A percentile compares a stretch with the other conserved stretches of the same genome.
Conservation (phyloP, 495 filamentous ascomycete species). For the Daldinia loculata region DNA sequence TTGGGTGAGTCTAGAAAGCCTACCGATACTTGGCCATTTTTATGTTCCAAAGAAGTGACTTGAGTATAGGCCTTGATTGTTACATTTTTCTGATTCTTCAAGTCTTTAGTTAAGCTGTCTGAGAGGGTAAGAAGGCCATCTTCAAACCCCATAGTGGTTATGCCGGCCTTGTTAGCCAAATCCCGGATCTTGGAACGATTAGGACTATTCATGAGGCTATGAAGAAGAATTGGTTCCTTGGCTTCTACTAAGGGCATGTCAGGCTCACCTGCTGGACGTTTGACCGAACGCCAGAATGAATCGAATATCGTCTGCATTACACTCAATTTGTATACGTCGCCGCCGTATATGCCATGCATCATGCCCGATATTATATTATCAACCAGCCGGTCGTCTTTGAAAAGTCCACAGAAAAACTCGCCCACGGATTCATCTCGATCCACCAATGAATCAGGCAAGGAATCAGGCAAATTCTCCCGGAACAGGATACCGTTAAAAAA, state of each 20-base stretch:
- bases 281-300: not conserved
- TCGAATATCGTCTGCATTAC: slow-evolving; percentile 59
- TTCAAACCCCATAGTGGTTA: slow-evolving; percentile 55
- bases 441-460: not conserved
- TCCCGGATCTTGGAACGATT: slow-evolving; percentile 28
- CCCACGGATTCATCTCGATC: slow-evolving; percentile 75
- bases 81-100: slow-evolving; percentile 60
- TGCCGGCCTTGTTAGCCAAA: slow-evolving; percentile 28
- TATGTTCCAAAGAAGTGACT: slow-evolving; percentile 50
- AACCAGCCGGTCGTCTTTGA: slow-evolving; percentile 63
- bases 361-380: slow-evolving; percentile 81
- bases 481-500: slow-evolving; percentile 22
- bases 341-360: slow-evolving; percentile 94
- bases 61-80: slow-evolving; percentile 57
- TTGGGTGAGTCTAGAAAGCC: not conserved
- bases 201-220: slow-evolving; percentile 23
- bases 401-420: slow-evolving; percentile 67
- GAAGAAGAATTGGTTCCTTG: slow-evolving; percentile 26
- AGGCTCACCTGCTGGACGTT: not conserved
- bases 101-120: slow-evolving; percentile 54
- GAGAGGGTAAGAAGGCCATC: slow-evolving; percentile 66
- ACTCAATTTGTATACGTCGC: slow-evolving; percentile 84
- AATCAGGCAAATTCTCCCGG: not conserved
- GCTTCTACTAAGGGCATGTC: not conserved
- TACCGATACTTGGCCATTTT: slow-evolving; percentile 34